A percentile compares a stretch with the other conserved stretches of the same genome.
Evolutionary conservation across 345 rosid species (phyloP).

Genomic region (Pugionium cornutum): DNA sequence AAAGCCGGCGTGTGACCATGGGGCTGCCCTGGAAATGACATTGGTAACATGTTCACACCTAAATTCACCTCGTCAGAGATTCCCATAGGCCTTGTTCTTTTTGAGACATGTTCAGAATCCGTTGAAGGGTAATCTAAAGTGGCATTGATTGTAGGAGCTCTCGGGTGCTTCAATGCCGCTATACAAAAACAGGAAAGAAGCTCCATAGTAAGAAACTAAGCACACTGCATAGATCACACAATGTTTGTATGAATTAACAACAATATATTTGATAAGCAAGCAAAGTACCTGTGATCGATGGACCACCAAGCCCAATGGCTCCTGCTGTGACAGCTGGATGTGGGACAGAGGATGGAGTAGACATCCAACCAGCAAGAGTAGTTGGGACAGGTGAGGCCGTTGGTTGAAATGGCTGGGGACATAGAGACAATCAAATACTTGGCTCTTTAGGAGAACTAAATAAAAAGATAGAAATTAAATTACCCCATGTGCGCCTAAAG

Average conservation of each 20-base stretch:
- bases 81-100: conserved; percentile 89
- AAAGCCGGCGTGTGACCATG: conserved; percentile 67
- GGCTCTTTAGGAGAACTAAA: neutral
- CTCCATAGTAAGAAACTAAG: conserved; percentile 15
- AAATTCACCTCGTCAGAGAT: conserved; percentile 87
- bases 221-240: conserved; percentile 19
- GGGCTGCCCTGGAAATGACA: conserved; percentile 72
- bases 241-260: conserved; percentile 1
- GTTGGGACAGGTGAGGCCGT: conserved; percentile 74
- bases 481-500: conserved; percentile 95
- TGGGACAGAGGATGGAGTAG: conserved; percentile 75
- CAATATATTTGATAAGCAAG: conserved; percentile 5
- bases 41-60: conserved; percentile 77
- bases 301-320: conserved; percentile 82
- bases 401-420: conserved; percentile 85
- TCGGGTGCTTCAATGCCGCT: conserved; percentile 96
- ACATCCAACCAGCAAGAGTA: conserved; percentile 99
- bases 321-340: conserved; percentile 85
- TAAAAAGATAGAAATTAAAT: conserved; percentile 27
- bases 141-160: conserved; percentile 79
- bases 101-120: conserved; percentile 88
- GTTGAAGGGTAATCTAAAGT: conserved; percentile 81
- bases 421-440: conserved; percentile 39
- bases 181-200: conserved; percentile 17
- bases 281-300: conserved; percentile 69